Conservation (phyloP, 257 asterid species). For the Nicotiana obtusifolia region DNA sequence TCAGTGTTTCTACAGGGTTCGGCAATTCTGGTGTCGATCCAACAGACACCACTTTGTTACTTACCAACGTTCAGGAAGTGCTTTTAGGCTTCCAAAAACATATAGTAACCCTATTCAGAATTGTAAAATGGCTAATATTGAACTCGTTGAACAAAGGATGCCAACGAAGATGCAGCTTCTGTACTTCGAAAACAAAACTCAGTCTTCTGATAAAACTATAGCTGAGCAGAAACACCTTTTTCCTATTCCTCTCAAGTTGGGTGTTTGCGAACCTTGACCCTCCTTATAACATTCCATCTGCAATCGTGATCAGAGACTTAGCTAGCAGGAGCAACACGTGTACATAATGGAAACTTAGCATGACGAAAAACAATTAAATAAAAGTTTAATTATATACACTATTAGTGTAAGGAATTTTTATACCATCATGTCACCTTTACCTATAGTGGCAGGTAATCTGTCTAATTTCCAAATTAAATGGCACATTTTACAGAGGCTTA, state of each 20-base stretch:
- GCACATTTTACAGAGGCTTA: too few relatives aligned
- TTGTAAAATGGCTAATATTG: neutral
- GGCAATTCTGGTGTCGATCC: neutral
- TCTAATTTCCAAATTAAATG: too few relatives aligned
- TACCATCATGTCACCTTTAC: too few relatives aligned
- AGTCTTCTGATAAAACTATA: slow-evolving; percentile 36
- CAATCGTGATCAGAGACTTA: neutral
- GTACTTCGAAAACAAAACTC: neutral
- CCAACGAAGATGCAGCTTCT: neutral
- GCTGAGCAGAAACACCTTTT: slow-evolving; percentile 60
- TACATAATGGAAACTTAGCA: neutral
- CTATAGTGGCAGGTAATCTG: too few relatives aligned
- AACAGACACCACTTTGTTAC: too few relatives aligned
- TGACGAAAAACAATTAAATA: neutral
- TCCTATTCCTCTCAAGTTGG: slow-evolving; percentile 41
- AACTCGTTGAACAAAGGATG: neutral
- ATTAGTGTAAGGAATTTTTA: too few relatives aligned
- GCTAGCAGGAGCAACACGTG: neutral
- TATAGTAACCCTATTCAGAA: neutral
- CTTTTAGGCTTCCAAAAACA: neutral
- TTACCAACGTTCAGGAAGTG: neutral
- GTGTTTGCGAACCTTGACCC: slow-evolving; percentile 62
- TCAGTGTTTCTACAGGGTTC: neutral
- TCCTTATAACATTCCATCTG: slow-evolving; percentile 76
- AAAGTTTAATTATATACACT: too few relatives aligned